Evolutionary conservation across 805 yeast species (phyloP).

Genomic region (Pichia exigua): DNA sequence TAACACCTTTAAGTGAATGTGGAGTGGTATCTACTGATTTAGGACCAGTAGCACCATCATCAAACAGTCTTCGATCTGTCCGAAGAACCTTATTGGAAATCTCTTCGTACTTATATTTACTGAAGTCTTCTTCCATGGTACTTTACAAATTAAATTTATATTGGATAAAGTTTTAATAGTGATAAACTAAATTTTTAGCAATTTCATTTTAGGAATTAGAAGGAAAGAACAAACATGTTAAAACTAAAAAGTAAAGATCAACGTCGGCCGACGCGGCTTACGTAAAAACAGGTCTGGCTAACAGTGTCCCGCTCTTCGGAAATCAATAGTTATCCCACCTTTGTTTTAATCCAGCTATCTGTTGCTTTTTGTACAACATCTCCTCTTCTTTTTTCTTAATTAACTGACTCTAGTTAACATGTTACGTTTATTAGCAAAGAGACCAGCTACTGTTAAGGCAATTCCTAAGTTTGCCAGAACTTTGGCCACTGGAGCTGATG

Average conservation of each 20-base stretch:
- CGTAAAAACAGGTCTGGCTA: not conserved
- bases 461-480: slow-evolving; percentile 8
- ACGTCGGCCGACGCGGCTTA: not conserved
- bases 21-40: slow-evolving; percentile 57
- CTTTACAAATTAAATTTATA: not conserved
- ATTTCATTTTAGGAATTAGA: not conserved
- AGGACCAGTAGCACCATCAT: slow-evolving; percentile 31
- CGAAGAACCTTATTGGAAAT: slow-evolving; percentile 71
- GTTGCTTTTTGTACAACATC: not conserved
- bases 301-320: not conserved
- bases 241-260: not conserved
- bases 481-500: slow-evolving; percentile 26
- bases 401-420: not conserved
- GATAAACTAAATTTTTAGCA: not conserved
- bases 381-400: not conserved
- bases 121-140: slow-evolving; percentile 11
- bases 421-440: slow-evolving; percentile 11
- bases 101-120: slow-evolving; percentile 51
- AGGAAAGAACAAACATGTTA: not conserved
- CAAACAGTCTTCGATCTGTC: slow-evolving; percentile 46
- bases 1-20: slow-evolving; percentile 59
- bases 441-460: slow-evolving; percentile 5
- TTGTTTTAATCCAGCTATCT: not conserved
- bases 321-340: not conserved
- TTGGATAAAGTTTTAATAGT: not conserved